A percentile compares a stretch with the other conserved stretches of the same genome.
phyloP scores from a whole-genome alignment of 345 rosid genomes.

The Camelina laxa region DNA sequence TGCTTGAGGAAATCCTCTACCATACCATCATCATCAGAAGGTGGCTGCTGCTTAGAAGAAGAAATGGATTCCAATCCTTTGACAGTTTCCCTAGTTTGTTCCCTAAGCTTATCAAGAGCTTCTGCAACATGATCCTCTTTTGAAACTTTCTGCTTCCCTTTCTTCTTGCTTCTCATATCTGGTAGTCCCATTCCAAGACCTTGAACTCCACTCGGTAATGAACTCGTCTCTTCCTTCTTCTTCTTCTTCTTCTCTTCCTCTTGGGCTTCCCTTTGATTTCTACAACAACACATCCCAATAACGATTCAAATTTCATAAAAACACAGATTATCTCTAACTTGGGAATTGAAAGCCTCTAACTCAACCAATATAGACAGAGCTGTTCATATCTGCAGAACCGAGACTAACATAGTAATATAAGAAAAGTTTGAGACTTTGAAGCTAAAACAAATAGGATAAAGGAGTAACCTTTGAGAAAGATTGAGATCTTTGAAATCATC shows the following conservation, averaged over 20 bases:
- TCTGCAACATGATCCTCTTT: constrained; percentile 74
- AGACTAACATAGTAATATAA: background rate
- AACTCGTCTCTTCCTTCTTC: constrained; percentile 44
- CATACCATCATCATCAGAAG: constrained; percentile 65
- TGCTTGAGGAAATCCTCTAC: constrained; percentile 93
- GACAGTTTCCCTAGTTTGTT: constrained; percentile 86
- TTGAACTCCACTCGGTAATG: constrained; percentile 66
- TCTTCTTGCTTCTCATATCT: constrained; percentile 81
- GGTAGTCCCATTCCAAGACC: constrained; percentile 96
- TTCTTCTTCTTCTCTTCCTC: constrained; percentile 37
- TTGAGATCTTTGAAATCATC: constrained; percentile 93
- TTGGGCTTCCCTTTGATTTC: constrained; percentile 46
- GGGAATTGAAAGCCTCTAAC: background rate
- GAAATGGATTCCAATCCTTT: constrained; percentile 74
- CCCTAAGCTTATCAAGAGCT: constrained; percentile 84
- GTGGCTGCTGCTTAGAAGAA: constrained; percentile 50
- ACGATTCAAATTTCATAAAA: background rate
- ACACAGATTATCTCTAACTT: background rate
- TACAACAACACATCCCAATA: constrained; percentile 18
- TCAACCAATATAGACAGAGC: background rate
- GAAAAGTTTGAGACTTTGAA: constrained; percentile 20
- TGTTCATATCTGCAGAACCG: background rate
- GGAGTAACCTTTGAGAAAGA: constrained; percentile 60
- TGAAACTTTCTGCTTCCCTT: constrained; percentile 64
- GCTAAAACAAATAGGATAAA: background rate